Evolutionary conservation across 2,329 filamentous ascomycete species (phyloP).

Genomic region (Pseudofabraea citricarpa): DNA sequence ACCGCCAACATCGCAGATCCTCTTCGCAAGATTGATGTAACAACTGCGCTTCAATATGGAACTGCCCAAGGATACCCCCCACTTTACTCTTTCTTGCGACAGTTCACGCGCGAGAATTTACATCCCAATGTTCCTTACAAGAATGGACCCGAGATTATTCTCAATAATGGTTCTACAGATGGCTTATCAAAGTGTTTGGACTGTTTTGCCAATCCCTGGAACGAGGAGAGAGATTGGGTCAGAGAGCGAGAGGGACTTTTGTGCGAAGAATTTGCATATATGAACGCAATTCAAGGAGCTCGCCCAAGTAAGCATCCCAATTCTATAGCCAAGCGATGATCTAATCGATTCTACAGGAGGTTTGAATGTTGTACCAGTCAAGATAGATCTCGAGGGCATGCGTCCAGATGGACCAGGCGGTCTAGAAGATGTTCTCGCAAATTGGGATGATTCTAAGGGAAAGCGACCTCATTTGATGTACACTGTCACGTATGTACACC

Average conservation of each 20-base stretch:
- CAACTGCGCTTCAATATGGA: constrained; percentile 82
- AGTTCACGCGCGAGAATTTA: constrained; percentile 71
- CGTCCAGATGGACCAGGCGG: constrained; percentile 66
- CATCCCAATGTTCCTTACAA: constrained; percentile 79
- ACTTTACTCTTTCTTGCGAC: constrained; percentile 69
- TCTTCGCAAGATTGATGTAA: constrained; percentile 70
- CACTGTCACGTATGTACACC: constrained; percentile 70
- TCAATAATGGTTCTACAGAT: constrained; percentile 82
- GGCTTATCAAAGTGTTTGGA: constrained; percentile 76
- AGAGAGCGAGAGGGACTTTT: constrained; percentile 71
- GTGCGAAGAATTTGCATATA: constrained; percentile 77
- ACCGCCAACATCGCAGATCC: constrained; percentile 52
- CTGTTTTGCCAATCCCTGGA: constrained; percentile 73
- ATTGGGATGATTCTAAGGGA: constrained; percentile 74
- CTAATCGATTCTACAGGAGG: constrained; percentile 11
- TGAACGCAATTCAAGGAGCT: constrained; percentile 66
- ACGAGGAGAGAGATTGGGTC: constrained; percentile 59
- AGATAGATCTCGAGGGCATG: constrained; percentile 79
- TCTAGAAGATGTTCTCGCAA: constrained; percentile 70
- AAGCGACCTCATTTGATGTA: constrained; percentile 81
- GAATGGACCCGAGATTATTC: constrained; percentile 69
- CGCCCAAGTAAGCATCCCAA: constrained; percentile 49
- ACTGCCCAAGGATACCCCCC: constrained; percentile 77
- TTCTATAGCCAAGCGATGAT: constrained; percentile 4
- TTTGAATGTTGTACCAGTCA: constrained; percentile 67